These are phyloP conservation scores for Colletotrichum lindemuthianum DNA, from an alignment of 2,329 filamentous ascomycete species.

Conservation along the genomic window DNA sequence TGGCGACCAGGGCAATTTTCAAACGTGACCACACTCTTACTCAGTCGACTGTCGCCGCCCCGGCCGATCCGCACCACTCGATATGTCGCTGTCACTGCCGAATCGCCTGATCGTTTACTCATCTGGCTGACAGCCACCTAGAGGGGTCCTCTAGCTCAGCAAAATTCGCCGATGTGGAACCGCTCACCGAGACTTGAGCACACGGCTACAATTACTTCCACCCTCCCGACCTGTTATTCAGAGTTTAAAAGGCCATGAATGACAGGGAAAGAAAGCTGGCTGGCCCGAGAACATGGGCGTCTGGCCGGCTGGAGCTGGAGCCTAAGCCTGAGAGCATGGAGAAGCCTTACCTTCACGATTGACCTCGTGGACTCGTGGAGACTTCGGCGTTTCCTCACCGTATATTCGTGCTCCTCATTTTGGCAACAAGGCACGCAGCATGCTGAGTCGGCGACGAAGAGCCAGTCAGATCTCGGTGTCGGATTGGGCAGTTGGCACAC, in stretches of 20 bases:
- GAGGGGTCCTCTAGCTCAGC: slow-evolving; percentile 14
- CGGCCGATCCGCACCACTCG: slow-evolving; percentile 32
- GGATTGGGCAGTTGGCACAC: slow-evolving; percentile 25
- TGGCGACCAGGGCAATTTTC: slow-evolving; percentile 16
- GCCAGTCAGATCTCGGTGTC: slow-evolving; percentile 20
- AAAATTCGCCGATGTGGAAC: slow-evolving; percentile 25
- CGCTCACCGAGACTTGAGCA: slow-evolving; percentile 27
- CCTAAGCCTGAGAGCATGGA: neutral
- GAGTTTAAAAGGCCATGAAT: neutral
- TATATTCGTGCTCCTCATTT: slow-evolving; percentile 21
- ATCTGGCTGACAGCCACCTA: slow-evolving; percentile 16
- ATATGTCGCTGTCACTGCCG: slow-evolving; percentile 9
- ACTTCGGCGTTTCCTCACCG: slow-evolving; percentile 35
- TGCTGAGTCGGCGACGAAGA: slow-evolving; percentile 26
- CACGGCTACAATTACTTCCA: slow-evolving; percentile 31
- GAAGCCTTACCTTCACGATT: slow-evolving; percentile 16
- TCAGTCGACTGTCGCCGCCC: slow-evolving; percentile 24
- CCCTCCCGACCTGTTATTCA: slow-evolving; percentile 23
- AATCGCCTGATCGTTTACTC: slow-evolving; percentile 16
- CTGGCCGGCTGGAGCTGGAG: slow-evolving; percentile 2
- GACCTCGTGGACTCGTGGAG: slow-evolving; percentile 35
- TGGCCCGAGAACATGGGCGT: slow-evolving; percentile 15
- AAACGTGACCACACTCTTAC: slow-evolving; percentile 25
- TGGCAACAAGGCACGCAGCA: slow-evolving; percentile 18
- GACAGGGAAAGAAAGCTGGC: slow-evolving; percentile 4